Base-by-base conservation (phyloP, 495 filamentous ascomycete species). In the Amphirosellinia nigrospora region DNA sequence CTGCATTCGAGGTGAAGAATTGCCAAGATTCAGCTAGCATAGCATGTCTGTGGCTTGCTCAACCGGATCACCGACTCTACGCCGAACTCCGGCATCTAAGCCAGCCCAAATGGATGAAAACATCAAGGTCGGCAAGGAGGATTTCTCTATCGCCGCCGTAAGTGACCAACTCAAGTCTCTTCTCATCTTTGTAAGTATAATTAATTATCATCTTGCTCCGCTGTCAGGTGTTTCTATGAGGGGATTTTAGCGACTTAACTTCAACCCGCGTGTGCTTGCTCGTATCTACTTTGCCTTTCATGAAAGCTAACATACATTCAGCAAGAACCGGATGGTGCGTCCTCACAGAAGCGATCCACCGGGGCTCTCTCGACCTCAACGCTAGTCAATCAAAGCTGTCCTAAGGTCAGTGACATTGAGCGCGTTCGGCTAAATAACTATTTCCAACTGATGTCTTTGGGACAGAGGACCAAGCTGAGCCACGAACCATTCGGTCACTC, bases 401-500 rank as follows among this genome's bases (percentile, higher is more conserved):
- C 80, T 70, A 82, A 85, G 81, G 84, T 85, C 69, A 45, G 71
- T 66, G 11, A 21, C 19, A 11, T 23, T n/a, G 7, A 38, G 5
- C 19, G 64, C 15, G n/a, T 15, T 16, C 13, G 5, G n/a, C 8
- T 21, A 43, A 43, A 64, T 48, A 19, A 21, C 19, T n/a, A 32
- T 13, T 6, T 16, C 11, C 79, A 41, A 74, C 81, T 82, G 73
- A 84, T 71, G 9, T 38, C 43, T 63, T 38, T 21, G 36, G 48
- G 70, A 75, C 72, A 83, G 81, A 85, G 82, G 80, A 77, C 84
- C 72, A 86, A 86, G 82, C 76, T 78, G 28, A 83, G 73, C 60
- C 82, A 83, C 73, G 82, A 85, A 53, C 60, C 77, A 3, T 73
- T 75, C 30, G 76, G 77, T 38, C 69, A 76, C 19, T 60, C 62